Conservation (phyloP, 208 protist species). For the Tetramitus jugosus region DNA sequence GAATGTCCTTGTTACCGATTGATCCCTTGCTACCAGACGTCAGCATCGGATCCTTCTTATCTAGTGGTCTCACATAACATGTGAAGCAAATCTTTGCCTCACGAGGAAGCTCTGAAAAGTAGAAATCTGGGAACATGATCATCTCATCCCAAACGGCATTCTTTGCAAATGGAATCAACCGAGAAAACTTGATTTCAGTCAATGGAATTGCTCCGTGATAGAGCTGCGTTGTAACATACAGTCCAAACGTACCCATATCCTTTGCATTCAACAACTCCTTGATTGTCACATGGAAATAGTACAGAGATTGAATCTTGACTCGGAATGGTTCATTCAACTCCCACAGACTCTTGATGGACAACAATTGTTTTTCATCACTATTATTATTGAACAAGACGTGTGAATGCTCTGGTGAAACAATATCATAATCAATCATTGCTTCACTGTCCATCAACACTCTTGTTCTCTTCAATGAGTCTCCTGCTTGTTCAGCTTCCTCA, state of each 20-base stretch:
- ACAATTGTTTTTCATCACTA: not conserved
- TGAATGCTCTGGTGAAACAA: too few species aligned
- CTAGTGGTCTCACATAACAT: not conserved
- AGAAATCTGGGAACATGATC: not conserved
- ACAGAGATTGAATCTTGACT: conserved; percentile 5
- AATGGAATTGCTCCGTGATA: not conserved
- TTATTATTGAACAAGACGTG: too few species aligned
- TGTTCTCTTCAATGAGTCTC: not conserved
- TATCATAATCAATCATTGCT: not conserved
- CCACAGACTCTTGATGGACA: not conserved
- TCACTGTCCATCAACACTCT: too few species aligned
- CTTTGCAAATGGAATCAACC: not conserved
- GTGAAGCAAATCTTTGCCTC: conserved; percentile 3
- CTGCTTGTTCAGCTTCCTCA: not conserved
- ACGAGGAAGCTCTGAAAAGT: not conserved
- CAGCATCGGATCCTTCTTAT: not conserved
- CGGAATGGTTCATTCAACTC: not conserved
- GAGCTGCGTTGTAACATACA: not conserved
- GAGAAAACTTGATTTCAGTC: not conserved
- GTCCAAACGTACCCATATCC: not conserved
- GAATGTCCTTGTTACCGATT: not conserved
- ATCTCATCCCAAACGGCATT: not conserved
- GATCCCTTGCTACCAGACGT: not conserved
- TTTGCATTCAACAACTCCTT: not conserved
- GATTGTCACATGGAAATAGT: not conserved